phyloP scores from a whole-genome alignment of 2,329 filamentous ascomycete genomes.

The Ceratocystis smalleyi region DNA sequence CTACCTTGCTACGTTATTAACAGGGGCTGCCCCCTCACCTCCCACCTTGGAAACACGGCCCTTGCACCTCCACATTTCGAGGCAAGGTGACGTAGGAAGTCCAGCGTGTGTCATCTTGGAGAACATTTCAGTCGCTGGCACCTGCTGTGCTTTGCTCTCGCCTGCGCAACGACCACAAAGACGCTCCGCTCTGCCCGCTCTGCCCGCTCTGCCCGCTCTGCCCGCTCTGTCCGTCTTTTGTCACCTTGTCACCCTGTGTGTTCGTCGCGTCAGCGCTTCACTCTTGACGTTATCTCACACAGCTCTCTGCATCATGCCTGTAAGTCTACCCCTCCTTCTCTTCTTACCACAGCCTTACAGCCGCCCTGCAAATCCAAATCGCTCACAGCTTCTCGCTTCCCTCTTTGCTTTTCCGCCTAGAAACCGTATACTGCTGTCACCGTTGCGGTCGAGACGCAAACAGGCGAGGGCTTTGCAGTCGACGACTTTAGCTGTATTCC shows the following conservation, averaged over 20 bases:
- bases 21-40: background rate
- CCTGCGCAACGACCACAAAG: background rate
- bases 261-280: too few relatives aligned
- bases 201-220: too few relatives aligned
- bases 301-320: background rate
- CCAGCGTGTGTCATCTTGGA: background rate
- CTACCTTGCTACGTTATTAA: background rate
- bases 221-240: background rate
- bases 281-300: too few relatives aligned
- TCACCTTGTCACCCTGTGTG: too few relatives aligned
- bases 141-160: background rate
- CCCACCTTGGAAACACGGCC: background rate
- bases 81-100: background rate
- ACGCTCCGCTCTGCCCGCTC: background rate
- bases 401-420: conserved; percentile 23
- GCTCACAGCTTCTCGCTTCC: background rate
- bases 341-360: background rate
- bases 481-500: conserved; percentile 85
- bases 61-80: conserved; percentile 3
- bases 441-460: conserved; percentile 79
- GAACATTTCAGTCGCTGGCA: background rate
- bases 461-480: conserved; percentile 75
- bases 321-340: background rate
- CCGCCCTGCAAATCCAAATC: background rate
- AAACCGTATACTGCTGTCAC: conserved; percentile 88